These are phyloP conservation scores for Podospora conica DNA, from an alignment of 495 filamentous ascomycete species.

Conservation along the genomic window DNA sequence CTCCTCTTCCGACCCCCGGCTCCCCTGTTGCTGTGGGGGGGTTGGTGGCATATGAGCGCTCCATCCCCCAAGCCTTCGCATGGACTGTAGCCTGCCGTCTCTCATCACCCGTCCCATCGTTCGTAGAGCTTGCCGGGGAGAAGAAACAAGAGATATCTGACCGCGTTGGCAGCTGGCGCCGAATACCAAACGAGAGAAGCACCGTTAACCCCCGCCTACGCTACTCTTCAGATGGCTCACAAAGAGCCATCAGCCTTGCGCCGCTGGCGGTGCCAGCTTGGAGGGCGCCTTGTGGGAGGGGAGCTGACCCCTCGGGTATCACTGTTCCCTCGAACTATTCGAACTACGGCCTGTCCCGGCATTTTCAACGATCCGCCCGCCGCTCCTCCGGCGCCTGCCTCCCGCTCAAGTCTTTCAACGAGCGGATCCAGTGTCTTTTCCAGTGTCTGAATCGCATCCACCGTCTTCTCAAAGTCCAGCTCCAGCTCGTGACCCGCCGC, in stretches of 20 bases:
- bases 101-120: background rate
- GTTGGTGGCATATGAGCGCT: background rate
- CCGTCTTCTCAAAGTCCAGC: no score
- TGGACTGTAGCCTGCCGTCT: background rate
- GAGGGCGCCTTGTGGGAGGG: background rate
- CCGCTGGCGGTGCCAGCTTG: background rate
- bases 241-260: background rate
- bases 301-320: background rate
- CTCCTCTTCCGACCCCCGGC: slow-evolving; percentile 5
- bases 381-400: no score
- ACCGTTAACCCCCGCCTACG: background rate
- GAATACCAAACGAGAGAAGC: background rate
- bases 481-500: no score
- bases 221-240: background rate
- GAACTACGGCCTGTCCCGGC: slow-evolving; percentile 22
- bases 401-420: no score
- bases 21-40: background rate
- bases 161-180: background rate
- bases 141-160: no score
- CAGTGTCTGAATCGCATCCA: no score
- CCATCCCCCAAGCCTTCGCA: background rate
- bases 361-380: no score
- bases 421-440: no score
- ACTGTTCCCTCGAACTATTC: slow-evolving; percentile 8
- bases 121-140: background rate